A percentile compares a stretch with the other conserved stretches of the same genome.
Conservation (phyloP, 2,329 filamentous ascomycete species). For the Furcasterigmium furcatum region DNA sequence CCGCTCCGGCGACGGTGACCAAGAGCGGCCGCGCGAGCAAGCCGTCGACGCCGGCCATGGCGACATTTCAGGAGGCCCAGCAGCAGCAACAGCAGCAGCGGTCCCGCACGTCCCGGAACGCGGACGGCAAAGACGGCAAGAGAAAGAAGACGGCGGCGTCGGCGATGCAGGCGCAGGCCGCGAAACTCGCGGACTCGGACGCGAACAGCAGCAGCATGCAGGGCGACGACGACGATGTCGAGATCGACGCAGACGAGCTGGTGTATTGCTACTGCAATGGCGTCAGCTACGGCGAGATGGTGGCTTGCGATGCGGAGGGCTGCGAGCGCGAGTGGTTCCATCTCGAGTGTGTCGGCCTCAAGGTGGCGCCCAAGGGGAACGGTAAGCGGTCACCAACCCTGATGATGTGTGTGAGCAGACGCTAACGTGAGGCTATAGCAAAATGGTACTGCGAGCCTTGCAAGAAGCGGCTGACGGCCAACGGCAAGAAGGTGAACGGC, state of each 20-base stretch:
- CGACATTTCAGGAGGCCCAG: conserved; percentile 53
- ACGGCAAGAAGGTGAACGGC: conserved; percentile 48
- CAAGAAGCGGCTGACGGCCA: conserved; percentile 60
- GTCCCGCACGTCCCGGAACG: conserved; percentile 50
- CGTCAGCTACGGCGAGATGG: conserved; percentile 82
- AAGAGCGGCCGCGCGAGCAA: conserved; percentile 66
- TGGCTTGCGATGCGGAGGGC: conserved; percentile 71
- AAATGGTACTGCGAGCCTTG: conserved; percentile 85
- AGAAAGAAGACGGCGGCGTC: conserved; percentile 54
- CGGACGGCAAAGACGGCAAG: conserved; percentile 34
- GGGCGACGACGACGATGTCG: conserved; percentile 43
- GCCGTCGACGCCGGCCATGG: conserved; percentile 60
- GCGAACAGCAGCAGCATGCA: conserved; percentile 39
- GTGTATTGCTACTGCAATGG: conserved; percentile 78
- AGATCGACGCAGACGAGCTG: conserved; percentile 68
- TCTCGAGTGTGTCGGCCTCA: conserved; percentile 75
- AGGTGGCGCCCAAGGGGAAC: conserved; percentile 73
- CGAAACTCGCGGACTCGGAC: conserved; percentile 35
- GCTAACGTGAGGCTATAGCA: conserved; percentile 38
- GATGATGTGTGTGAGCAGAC: not conserved
- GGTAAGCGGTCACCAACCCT: conserved; percentile 47
- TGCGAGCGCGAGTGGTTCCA: conserved; percentile 83
- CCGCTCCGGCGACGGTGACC: conserved; percentile 44
- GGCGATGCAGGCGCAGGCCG: conserved; percentile 34
- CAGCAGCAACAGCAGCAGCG: conserved; percentile 24